Percentiles rank a stretch among this genome's conserved stretches.
These are phyloP conservation scores for Penicillium digitatum DNA, from an alignment of 2,329 filamentous ascomycete species.

Conservation along the genomic window DNA sequence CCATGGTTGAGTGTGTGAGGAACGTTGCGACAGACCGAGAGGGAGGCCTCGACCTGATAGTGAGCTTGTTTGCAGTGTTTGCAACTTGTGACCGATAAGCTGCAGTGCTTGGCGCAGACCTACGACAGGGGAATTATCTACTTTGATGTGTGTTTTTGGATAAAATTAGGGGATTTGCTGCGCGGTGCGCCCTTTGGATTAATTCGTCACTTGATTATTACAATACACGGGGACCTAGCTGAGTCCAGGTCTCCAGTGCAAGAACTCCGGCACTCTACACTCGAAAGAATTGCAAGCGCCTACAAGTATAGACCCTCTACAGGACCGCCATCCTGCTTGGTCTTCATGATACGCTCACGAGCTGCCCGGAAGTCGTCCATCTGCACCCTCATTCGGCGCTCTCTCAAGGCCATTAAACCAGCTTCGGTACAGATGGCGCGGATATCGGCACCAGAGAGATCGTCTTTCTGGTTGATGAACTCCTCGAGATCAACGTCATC, in stretches of 20 bases:
- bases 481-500: slow-evolving; percentile 98
- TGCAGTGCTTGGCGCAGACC: not conserved
- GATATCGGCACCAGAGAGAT: slow-evolving; percentile 94
- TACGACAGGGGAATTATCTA: not conserved
- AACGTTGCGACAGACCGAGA: slow-evolving; percentile 6
- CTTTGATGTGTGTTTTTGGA: not conserved
- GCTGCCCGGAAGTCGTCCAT: slow-evolving; percentile 97
- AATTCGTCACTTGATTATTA: slow-evolving; percentile 20
- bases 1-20: slow-evolving; percentile 30
- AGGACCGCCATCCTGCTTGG: slow-evolving; percentile 96
- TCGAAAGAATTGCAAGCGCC: slow-evolving; percentile 17
- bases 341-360: slow-evolving; percentile 91
- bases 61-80: slow-evolving; percentile 31
- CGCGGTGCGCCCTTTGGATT: slow-evolving; percentile 6
- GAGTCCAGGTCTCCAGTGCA: slow-evolving; percentile 5
- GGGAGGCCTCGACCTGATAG: slow-evolving; percentile 13
- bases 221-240: slow-evolving; percentile 23
- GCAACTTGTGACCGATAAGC: slow-evolving; percentile 8
- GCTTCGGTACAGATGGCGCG: slow-evolving; percentile 98
- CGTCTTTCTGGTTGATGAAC: slow-evolving; percentile 98
- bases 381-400: slow-evolving; percentile 95
- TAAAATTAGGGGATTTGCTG: not conserved
- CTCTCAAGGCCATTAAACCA: slow-evolving; percentile 86
- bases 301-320: slow-evolving; percentile 95
- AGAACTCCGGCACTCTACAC: not conserved